phyloP scores from a whole-genome alignment of 306 rosid species.

The Pterocarpus santalinus region DNA sequence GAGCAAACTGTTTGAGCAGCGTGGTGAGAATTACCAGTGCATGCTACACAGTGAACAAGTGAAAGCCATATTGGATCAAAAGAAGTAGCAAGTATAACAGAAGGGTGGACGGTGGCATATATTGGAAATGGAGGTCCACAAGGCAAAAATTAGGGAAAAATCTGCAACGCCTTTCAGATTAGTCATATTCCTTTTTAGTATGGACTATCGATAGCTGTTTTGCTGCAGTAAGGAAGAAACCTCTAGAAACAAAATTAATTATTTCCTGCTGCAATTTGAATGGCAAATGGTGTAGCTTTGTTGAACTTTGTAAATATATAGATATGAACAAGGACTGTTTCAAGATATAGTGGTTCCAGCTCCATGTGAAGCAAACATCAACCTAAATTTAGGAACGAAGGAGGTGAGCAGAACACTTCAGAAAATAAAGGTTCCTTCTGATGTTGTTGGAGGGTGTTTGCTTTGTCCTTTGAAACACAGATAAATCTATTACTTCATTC shows the following conservation, averaged over 20 bases:
- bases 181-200: slow-evolving; percentile 7
- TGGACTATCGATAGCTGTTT: slow-evolving; percentile 33
- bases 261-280: not conserved
- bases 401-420: not conserved
- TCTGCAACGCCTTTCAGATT: slow-evolving; percentile 24
- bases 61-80: slow-evolving; percentile 20
- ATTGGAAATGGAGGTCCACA: not conserved
- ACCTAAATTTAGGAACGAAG: not conserved
- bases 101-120: slow-evolving; percentile 16
- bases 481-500: not conserved
- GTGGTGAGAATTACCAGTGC: slow-evolving; percentile 10
- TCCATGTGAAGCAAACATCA: not conserved
- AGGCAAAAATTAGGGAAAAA: slow-evolving; percentile 7
- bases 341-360: not conserved
- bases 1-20: not conserved
- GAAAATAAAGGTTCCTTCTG: not conserved
- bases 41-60: not conserved
- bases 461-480: not conserved
- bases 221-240: slow-evolving; percentile 11
- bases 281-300: not conserved
- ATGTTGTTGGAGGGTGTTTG: not conserved
- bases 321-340: not conserved
- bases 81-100: not conserved
- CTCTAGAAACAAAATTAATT: not conserved
- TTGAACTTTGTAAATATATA: not conserved